Base-by-base conservation (phyloP, 1,284 basidiomycete species). In the Ceratobasidium sp. region DNA sequence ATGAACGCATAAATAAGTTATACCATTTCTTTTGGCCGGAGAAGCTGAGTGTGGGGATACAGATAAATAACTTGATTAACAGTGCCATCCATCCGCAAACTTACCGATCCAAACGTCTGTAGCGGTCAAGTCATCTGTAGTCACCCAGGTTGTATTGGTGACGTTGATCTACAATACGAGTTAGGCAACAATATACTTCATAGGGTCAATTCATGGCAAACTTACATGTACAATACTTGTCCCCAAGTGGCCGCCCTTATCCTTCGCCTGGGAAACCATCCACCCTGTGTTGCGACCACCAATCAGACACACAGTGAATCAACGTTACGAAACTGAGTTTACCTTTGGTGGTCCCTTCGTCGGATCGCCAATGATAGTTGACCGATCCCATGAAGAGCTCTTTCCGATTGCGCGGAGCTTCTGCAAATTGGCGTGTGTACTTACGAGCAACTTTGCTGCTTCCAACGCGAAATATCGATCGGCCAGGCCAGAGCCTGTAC, bases 321-420 rank as follows among this genome's bases (percentile, higher is more conserved):
- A 49, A 1, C 10, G 9, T 63, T 28, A n/a, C 26, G 10, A 20
- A 46, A n/a, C 20, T 12, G 18, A 18, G 23, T 4, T 33, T 58
- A 77, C 73, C 73, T 67, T 77, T 77, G 26, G 39, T 53, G 42
- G 66, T 66, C 26, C 68, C 77, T 63, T 70, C 58, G 66, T 61
- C 72, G 26, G 64, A 79, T 49, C 78, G 70, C 71, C 71, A 79
- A 28, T 79, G 78, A 28, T 76, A 79, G 44, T 79, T 79, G 2
- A 76, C 78, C 9, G 71, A 69, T 55, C 78, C 78, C 42, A 51
- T 75, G 53, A 79, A 79, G 18, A 79, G 46, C 26, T 79, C 78
- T 39, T 79, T 79, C 10, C 78, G 72, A 26, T 79, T 79, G 7
- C 58, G 51, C 3, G 78, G 68, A 18, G 78, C 78, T 28, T 75